These are phyloP conservation scores for Entrophospora sp. DNA, from an alignment of 192 early-diverging fungal species.

Conservation along the genomic window DNA sequence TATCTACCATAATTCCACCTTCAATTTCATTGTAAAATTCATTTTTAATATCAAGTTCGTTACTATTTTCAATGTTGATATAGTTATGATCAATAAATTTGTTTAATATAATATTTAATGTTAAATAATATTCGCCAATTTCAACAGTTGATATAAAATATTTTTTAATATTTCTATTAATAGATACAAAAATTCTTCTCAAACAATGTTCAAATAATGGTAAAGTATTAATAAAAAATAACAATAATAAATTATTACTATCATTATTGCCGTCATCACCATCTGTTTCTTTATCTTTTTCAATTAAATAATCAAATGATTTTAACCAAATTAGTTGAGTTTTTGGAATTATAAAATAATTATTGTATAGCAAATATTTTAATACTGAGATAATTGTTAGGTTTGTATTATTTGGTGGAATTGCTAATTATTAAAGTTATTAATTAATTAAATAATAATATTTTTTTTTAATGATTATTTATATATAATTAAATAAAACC, in stretches of 20 bases:
- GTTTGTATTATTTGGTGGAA: too few species aligned
- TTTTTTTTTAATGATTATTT: neutral
- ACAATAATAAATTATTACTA: neutral
- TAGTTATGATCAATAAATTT: neutral
- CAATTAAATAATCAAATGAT: constrained; percentile 5
- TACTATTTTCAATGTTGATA: neutral
- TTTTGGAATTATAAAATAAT: constrained; percentile 8
- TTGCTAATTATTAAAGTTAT: too few species aligned
- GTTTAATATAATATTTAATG: constrained; percentile 17
- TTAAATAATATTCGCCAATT: constrained; percentile 18
- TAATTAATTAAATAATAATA: neutral
- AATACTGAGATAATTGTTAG: too few species aligned
- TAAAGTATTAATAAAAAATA: constrained; percentile 9
- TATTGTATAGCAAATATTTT: neutral
- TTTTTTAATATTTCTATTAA: constrained; percentile 7
- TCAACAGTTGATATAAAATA: constrained; percentile 3
- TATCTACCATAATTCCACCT: constrained; percentile 17
- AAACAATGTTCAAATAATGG: constrained; percentile 19
- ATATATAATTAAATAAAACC: neutral
- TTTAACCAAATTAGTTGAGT: constrained; percentile 3
- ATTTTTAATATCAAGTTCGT: neutral
- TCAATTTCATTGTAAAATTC: constrained; percentile 8
- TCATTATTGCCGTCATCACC: too few species aligned
- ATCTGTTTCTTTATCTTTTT: too few species aligned
- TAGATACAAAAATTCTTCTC: constrained; percentile 13